Conservation (phyloP, 169 alveolate species). For the Plasmodium relictum region DNA sequence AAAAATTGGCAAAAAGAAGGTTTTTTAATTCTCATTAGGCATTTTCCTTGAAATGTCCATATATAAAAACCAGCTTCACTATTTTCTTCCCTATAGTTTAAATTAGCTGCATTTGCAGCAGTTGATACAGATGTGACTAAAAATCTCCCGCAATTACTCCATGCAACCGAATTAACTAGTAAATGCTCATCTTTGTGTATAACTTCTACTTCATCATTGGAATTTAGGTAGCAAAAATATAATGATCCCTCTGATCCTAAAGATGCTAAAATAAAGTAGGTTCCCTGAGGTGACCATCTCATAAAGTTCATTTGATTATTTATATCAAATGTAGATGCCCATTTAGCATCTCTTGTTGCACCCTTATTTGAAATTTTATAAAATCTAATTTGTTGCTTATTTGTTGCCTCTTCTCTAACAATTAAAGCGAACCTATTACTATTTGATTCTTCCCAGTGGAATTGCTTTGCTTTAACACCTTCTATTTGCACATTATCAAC, state of each 20-base stretch:
- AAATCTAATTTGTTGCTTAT: conserved; percentile 89
- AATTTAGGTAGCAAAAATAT: conserved; percentile 88
- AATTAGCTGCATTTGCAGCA: conserved; percentile 3
- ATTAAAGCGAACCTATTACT: conserved; percentile 91
- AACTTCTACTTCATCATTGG: conserved; percentile 91
- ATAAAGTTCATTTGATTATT: conserved; percentile 86
- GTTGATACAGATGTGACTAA: conserved; percentile 86
- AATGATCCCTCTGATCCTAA: conserved; percentile 90
- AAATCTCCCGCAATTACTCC: conserved; percentile 93
- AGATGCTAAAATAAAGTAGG: conserved; percentile 90
- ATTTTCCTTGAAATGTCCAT: conserved; percentile 93
- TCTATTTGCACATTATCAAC: conserved; percentile 92
- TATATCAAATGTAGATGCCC: conserved; percentile 86
- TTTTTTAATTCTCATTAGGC: conserved; percentile 85
- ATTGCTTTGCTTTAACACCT: conserved; percentile 90
- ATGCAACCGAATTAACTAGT: conserved; percentile 88
- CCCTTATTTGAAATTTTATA: conserved; percentile 91
- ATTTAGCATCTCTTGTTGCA: conserved; percentile 81
- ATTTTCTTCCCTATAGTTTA: conserved; percentile 76
- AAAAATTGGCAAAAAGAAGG: conserved; percentile 89
- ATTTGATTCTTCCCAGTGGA: conserved; percentile 90
- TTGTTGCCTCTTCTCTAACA: conserved; percentile 90
- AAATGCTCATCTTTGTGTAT: conserved; percentile 91
- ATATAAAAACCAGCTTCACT: conserved; percentile 90
- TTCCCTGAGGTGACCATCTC: conserved; percentile 93